A percentile compares a stretch with the other conserved stretches of the same genome.
phyloP scores from a whole-genome alignment of 208 protist species.

The Borovskyia barvae region DNA sequence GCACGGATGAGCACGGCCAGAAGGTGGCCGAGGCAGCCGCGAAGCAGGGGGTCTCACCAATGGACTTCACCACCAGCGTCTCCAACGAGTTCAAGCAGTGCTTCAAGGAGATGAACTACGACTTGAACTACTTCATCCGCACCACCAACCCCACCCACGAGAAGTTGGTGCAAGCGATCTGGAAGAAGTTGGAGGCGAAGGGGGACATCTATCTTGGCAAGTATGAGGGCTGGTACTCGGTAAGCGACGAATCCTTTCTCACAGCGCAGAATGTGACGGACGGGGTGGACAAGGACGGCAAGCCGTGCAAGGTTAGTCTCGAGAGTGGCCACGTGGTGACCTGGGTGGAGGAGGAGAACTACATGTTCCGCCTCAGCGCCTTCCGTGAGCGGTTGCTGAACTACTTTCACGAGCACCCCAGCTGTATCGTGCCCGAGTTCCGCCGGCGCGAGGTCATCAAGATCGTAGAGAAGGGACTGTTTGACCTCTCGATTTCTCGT shows the following conservation, averaged over 20 bases:
- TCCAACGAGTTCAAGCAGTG: slow-evolving; percentile 89
- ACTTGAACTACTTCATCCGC: slow-evolving; percentile 95
- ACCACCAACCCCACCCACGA: slow-evolving; percentile 94
- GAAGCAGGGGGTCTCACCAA: slow-evolving; percentile 59
- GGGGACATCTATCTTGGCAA: slow-evolving; percentile 97
- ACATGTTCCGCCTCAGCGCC: slow-evolving; percentile 96
- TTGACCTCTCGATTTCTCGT: slow-evolving; percentile 97
- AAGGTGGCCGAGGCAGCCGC: slow-evolving; percentile 95
- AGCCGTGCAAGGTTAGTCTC: slow-evolving; percentile 90
- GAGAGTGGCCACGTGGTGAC: slow-evolving; percentile 92
- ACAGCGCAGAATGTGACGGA: slow-evolving; percentile 78
- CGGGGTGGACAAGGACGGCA: slow-evolving; percentile 86
- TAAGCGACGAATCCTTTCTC: slow-evolving; percentile 97
- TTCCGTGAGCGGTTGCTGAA: slow-evolving; percentile 89
- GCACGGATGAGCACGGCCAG: slow-evolving; percentile 99
- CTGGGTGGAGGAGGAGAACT: slow-evolving; percentile 98
- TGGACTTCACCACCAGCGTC: slow-evolving; percentile 91
- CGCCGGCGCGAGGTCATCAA: slow-evolving; percentile 92
- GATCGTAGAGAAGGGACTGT: slow-evolving; percentile 80
- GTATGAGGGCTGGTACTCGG: slow-evolving; percentile 99
- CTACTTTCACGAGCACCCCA: slow-evolving; percentile 81
- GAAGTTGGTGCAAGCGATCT: slow-evolving; percentile 77
- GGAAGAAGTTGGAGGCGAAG: slow-evolving; percentile 84
- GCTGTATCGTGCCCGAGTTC: slow-evolving; percentile 91
- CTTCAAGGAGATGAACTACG: slow-evolving; percentile 88